Percentiles rank a stretch among this genome's conserved stretches.
phyloP scores from a whole-genome alignment of 208 protist genomes.

The Acanthamoeba rhysodes region DNA sequence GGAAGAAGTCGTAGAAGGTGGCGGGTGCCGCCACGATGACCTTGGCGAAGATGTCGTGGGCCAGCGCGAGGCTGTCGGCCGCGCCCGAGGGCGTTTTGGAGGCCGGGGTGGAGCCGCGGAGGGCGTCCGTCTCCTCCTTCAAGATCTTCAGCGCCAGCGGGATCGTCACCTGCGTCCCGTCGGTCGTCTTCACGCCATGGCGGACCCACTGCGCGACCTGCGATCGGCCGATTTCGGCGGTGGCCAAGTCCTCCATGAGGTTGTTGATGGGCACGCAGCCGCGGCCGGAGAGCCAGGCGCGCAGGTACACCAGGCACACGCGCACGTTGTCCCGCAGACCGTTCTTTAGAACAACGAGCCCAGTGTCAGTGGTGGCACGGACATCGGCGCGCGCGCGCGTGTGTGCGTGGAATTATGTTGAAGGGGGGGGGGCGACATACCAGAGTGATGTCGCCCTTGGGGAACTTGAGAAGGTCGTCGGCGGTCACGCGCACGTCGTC shows the following conservation, averaged over 20 bases:
- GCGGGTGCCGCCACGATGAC: neutral
- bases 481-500: conserved; percentile 52
- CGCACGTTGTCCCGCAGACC: conserved; percentile 40
- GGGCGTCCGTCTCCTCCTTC: conserved; percentile 26
- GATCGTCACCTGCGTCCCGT: conserved; percentile 17
- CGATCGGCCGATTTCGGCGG: conserved; percentile 81
- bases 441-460: conserved; percentile 27
- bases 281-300: conserved; percentile 76
- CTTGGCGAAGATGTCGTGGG: conserved; percentile 13
- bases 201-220: conserved; percentile 57
- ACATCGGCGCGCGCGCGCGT: too few species aligned
- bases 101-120: conserved; percentile 13
- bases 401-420: neutral
- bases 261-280: conserved; percentile 83
- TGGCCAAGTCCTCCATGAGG: conserved; percentile 84
- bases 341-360: neutral
- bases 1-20: conserved; percentile 42
- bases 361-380: too few species aligned
- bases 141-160: conserved; percentile 21
- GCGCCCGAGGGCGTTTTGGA: conserved; percentile 36
- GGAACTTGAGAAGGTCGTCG: conserved; percentile 69
- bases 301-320: conserved; percentile 78
- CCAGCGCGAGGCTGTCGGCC: conserved; percentile 20
- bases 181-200: conserved; percentile 3
- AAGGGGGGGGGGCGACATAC: neutral